Evolutionary conservation across 1,284 basidiomycete genomes (phyloP).

Genomic region (Somion occarium): DNA sequence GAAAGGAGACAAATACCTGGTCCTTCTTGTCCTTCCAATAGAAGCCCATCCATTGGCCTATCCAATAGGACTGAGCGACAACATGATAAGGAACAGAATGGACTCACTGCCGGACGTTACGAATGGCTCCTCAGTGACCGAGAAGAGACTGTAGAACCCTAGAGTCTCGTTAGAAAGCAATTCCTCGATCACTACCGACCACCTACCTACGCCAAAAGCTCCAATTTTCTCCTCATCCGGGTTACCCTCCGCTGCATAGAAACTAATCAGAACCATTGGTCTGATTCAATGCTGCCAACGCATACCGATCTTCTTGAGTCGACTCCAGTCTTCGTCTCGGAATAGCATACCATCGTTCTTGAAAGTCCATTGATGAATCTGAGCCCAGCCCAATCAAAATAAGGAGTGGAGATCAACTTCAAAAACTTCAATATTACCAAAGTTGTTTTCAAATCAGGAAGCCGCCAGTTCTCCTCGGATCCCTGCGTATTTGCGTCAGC

Average conservation of each 20-base stretch:
- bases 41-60: slow-evolving; percentile 92
- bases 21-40: slow-evolving; percentile 95
- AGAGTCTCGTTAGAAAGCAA: too few species aligned
- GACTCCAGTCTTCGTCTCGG: slow-evolving; percentile 81
- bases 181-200: background rate
- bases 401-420: background rate
- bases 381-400: background rate
- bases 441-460: slow-evolving; percentile 63
- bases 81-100: background rate
- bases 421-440: slow-evolving; percentile 27
- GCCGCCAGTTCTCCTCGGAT: slow-evolving; percentile 4
- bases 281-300: background rate
- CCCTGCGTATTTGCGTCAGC: background rate
- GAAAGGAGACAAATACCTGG: slow-evolving; percentile 45
- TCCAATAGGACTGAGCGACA: background rate
- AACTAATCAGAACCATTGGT: background rate
- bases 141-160: slow-evolving; percentile 82
- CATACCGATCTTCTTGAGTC: slow-evolving; percentile 83
- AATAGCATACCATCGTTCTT: slow-evolving; percentile 86
- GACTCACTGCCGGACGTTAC: slow-evolving; percentile 77
- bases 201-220: slow-evolving; percentile 77
- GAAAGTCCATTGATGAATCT: slow-evolving; percentile 76
- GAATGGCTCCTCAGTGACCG: slow-evolving; percentile 89
- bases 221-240: slow-evolving; percentile 85
- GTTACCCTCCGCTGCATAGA: slow-evolving; percentile 68